Evolutionary conservation across 2,329 filamentous ascomycete genomes (phyloP).

Genomic region (Fusarium compactum): DNA sequence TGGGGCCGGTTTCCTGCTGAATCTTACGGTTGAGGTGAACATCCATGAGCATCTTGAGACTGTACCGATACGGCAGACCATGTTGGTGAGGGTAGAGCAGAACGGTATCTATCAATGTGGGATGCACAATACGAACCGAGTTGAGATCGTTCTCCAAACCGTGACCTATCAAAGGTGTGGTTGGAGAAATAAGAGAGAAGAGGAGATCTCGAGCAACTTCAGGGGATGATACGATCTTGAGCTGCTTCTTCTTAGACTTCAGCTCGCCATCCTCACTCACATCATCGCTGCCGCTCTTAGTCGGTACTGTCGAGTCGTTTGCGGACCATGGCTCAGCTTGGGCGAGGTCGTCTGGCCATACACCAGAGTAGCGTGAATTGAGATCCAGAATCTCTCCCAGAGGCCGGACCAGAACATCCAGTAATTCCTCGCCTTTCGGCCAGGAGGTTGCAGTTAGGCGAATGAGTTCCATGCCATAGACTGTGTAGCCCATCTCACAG

Average conservation of each 20-base stretch:
- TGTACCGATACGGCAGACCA: conserved; percentile 81
- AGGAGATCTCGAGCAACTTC: conserved; percentile 80
- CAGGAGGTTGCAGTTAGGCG: conserved; percentile 90
- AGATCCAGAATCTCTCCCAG: conserved; percentile 87
- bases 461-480: conserved; percentile 86
- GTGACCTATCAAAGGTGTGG: conserved; percentile 90
- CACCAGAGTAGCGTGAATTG: conserved; percentile 92
- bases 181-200: conserved; percentile 78
- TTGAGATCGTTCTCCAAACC: conserved; percentile 97
- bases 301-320: conserved; percentile 40
- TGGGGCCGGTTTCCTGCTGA: conserved; percentile 72
- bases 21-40: conserved; percentile 80
- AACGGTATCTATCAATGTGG: conserved; percentile 85
- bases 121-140: conserved; percentile 84
- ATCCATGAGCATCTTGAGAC: conserved; percentile 80
- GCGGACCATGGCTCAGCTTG: conserved; percentile 70
- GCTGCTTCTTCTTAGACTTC: conserved; percentile 53
- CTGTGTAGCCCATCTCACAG: conserved; percentile 98
- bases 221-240: conserved; percentile 83
- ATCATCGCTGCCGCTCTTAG: conserved; percentile 43
- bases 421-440: conserved; percentile 78
- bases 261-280: conserved; percentile 48
- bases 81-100: conserved; percentile 83
- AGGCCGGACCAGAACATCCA: conserved; percentile 89
- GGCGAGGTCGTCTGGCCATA: conserved; percentile 81